phyloP scores from a whole-genome alignment of 2,329 filamentous ascomycete genomes.

The Monosporascus ibericus region DNA sequence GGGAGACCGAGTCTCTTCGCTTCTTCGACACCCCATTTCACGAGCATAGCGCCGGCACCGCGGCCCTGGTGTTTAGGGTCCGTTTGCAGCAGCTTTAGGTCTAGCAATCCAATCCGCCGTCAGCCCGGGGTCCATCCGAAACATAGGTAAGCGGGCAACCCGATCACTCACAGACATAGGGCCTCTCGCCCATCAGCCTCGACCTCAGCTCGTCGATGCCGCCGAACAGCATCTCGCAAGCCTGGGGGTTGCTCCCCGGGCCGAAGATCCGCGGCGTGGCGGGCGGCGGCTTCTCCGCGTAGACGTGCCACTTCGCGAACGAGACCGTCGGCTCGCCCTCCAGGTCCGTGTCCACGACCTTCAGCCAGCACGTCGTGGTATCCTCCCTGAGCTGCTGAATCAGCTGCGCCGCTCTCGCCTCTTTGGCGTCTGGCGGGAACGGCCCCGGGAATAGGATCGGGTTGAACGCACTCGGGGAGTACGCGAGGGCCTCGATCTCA shows the following conservation, averaged over 20 bases:
- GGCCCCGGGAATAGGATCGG: constrained; percentile 28
- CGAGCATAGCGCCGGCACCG: constrained; percentile 32
- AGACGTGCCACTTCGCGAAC: constrained; percentile 26
- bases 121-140: not conserved
- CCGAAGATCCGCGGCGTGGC: constrained; percentile 12
- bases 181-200: constrained; percentile 14
- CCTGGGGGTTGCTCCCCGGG: constrained; percentile 23
- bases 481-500: constrained; percentile 32
- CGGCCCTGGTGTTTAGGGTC: constrained; percentile 34
- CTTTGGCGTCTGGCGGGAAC: constrained; percentile 17
- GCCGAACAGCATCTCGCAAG: constrained; percentile 26
- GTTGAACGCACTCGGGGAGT: constrained; percentile 25
- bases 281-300: constrained; percentile 14
- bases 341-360: constrained; percentile 28
- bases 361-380: constrained; percentile 20
- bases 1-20: constrained; percentile 27
- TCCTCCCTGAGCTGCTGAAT: constrained; percentile 16
- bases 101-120: constrained; percentile 12
- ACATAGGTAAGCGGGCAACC: not conserved
- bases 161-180: constrained; percentile 21
- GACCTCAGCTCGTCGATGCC: constrained; percentile 12
- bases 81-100: constrained; percentile 32
- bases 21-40: constrained; percentile 31
- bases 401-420: constrained; percentile 16
- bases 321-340: constrained; percentile 23